These are phyloP conservation scores for Toxicodendron radicans DNA, from an alignment of 345 rosid genomes.

Conservation along the genomic window DNA sequence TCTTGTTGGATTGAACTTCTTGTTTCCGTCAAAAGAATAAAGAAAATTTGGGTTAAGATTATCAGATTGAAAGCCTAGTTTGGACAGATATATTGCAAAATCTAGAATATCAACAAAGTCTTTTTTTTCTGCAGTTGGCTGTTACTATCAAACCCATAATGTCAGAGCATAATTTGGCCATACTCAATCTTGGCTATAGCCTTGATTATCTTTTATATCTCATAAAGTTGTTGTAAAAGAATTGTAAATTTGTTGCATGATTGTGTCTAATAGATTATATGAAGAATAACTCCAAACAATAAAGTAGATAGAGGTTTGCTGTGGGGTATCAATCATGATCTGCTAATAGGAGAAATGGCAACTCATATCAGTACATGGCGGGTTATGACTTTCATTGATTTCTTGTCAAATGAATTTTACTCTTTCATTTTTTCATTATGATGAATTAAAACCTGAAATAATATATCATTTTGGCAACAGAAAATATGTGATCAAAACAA, in stretches of 20 bases:
- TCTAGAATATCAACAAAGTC: not conserved
- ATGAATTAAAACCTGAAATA: not conserved
- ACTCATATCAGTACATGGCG: not conserved
- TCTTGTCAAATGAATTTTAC: too few relatives aligned
- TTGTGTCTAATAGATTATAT: not conserved
- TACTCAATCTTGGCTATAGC: not conserved
- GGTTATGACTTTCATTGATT: not conserved
- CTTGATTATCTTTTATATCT: not conserved
- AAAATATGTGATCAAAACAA: not conserved
- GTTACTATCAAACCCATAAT: not conserved
- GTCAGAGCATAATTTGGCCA: not conserved
- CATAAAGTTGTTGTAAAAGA: not conserved
- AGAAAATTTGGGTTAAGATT: not conserved
- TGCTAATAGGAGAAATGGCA: not conserved
- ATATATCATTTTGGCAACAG: not conserved
- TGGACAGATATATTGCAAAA: not conserved
- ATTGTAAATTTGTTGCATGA: not conserved
- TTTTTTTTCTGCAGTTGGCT: not conserved
- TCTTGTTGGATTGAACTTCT: not conserved
- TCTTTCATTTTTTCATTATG: not conserved
- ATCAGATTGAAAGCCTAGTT: not conserved
- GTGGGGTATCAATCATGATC: constrained; percentile 1
- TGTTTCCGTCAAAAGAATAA: not conserved
- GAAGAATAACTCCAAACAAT: not conserved
- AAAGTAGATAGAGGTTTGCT: not conserved